These are phyloP conservation scores for Neltuma alba DNA, from an alignment of 306 rosid genomes.

Conservation along the genomic window DNA sequence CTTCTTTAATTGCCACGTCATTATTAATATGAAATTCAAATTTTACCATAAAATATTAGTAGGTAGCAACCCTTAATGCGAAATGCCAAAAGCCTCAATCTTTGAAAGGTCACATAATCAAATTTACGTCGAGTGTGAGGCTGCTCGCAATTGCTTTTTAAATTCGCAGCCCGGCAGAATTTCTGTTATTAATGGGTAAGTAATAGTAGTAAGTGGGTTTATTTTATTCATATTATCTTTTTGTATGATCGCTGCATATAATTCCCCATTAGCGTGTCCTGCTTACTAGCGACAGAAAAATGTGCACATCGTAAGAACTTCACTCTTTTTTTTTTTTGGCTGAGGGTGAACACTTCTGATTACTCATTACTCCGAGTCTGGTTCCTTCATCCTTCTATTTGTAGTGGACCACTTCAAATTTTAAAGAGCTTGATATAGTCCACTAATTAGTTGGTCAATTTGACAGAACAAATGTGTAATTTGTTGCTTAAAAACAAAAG, in stretches of 20 bases:
- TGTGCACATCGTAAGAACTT: not conserved
- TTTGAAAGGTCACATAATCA: too few relatives aligned
- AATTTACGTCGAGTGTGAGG: too few relatives aligned
- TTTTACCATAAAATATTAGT: not conserved
- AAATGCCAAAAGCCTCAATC: too few relatives aligned
- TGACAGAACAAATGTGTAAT: not conserved
- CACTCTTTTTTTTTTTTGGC: not conserved
- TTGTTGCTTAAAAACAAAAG: not conserved
- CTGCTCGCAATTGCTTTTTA: not conserved
- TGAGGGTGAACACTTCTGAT: not conserved
- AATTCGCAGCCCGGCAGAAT: not conserved
- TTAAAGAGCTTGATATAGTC: not conserved
- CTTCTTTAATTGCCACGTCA: not conserved
- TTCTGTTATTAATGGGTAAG: slow-evolving; percentile 13
- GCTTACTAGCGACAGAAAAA: not conserved
- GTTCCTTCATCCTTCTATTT: not conserved
- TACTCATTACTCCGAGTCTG: not conserved
- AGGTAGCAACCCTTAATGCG: too few relatives aligned
- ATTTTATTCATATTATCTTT: not conserved
- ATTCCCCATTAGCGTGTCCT: not conserved
- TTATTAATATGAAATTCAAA: not conserved
- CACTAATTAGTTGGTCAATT: not conserved
- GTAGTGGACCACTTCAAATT: slow-evolving; percentile 5
- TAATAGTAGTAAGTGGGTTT: not conserved
- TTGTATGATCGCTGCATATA: not conserved